phyloP scores from a whole-genome alignment of 2,329 filamentous ascomycete species.

The Calonectria naviculata region DNA sequence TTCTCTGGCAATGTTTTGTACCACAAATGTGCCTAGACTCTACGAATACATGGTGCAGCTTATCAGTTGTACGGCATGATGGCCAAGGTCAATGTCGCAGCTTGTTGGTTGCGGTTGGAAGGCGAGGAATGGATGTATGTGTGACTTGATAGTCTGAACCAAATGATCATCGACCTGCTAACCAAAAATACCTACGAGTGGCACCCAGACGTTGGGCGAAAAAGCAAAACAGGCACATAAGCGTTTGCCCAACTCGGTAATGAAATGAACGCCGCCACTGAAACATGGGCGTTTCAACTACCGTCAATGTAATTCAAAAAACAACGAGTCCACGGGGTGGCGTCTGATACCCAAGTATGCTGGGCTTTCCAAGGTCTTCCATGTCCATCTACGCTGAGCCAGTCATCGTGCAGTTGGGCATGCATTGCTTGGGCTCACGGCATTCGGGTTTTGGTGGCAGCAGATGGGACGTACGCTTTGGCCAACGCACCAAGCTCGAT shows the following conservation, averaged over 20 bases:
- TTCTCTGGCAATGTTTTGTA: too few relatives aligned
- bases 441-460: not conserved
- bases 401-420: not conserved
- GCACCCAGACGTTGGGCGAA: not conserved
- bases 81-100: not conserved
- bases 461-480: not conserved
- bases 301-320: not conserved
- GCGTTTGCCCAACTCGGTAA: not conserved
- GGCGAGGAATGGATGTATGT: not conserved
- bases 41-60: not conserved
- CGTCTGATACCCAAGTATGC: not conserved
- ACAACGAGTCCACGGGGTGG: not conserved
- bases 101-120: not conserved
- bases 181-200: not conserved
- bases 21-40: not conserved
- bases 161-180: not conserved
- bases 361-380: not conserved
- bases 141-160: not conserved
- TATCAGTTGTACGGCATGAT: not conserved
- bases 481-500: not conserved
- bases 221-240: slow-evolving; percentile 3
- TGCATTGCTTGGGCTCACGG: not conserved
- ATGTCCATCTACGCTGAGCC: not conserved
- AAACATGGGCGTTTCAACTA: not conserved
- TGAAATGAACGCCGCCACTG: not conserved